These are phyloP conservation scores for Ceratobasidium theobromae DNA, from an alignment of 1,284 basidiomycete species.

Conservation along the genomic window DNA sequence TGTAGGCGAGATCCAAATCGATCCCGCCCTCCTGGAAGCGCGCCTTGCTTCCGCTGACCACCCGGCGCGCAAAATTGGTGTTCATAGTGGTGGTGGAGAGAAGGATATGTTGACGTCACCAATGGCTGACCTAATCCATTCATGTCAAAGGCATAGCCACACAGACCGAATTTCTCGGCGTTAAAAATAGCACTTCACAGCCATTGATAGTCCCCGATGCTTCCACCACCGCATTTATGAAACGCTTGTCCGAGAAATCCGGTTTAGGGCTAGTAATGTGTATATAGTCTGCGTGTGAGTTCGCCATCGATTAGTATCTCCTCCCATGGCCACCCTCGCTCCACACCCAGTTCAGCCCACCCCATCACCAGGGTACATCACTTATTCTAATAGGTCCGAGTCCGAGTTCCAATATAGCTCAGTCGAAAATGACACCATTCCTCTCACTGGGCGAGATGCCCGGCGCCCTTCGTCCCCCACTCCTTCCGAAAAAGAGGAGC, in stretches of 20 bases:
- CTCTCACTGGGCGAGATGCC: neutral
- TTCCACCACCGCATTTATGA: no score
- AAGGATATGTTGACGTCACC: slow-evolving; percentile 8
- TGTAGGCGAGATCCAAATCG: slow-evolving; percentile 77
- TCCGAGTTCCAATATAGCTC: neutral
- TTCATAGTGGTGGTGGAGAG: slow-evolving; percentile 17
- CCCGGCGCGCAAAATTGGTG: slow-evolving; percentile 43
- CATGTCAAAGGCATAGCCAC: no score
- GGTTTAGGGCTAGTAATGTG: no score
- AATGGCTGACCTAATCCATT: slow-evolving; percentile 1
- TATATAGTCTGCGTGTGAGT: neutral
- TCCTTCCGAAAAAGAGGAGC: slow-evolving; percentile 9
- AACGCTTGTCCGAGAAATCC: no score
- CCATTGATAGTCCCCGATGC: no score
- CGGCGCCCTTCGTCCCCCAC: neutral
- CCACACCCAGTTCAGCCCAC: neutral
- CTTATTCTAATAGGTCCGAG: neutral
- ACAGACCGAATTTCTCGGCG: no score
- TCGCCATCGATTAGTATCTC: neutral
- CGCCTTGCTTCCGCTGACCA: slow-evolving; percentile 62
- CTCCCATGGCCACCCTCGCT: neutral
- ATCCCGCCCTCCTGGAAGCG: slow-evolving; percentile 71
- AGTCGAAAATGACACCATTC: neutral
- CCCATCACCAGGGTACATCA: neutral
- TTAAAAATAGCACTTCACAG: no score